Evolutionary conservation across 192 early-diverging fungal genomes (phyloP).

Genomic region (Mortierella hygrophila): DNA sequence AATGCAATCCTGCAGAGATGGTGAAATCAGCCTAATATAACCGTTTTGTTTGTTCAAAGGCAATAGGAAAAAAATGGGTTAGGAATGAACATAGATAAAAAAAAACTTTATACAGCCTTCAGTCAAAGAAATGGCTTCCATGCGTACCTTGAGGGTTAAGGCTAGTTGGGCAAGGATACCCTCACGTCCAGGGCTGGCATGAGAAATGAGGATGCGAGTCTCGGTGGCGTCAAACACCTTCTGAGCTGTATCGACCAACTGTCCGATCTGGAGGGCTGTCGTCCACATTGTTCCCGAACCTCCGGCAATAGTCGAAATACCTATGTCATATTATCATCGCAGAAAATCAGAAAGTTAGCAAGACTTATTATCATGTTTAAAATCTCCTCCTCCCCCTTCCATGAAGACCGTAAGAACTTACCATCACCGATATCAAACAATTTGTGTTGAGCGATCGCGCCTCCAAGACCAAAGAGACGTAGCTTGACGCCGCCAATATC

Average conservation of each 20-base stretch:
- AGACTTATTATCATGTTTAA: not conserved
- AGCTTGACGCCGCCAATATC: conserved; percentile 70
- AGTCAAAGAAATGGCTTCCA: not conserved
- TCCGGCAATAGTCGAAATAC: conserved; percentile 69
- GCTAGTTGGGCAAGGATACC: conserved; percentile 70
- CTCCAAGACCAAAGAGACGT: conserved; percentile 70
- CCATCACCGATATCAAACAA: conserved; percentile 75
- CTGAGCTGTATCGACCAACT: conserved; percentile 70
- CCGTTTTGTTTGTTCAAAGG: not conserved
- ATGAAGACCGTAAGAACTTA: conserved; percentile 20
- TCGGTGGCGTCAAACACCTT: conserved; percentile 67
- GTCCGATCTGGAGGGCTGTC: conserved; percentile 71
- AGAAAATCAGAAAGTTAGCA: not conserved
- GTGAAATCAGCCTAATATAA: conserved; percentile 68
- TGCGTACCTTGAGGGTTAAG: conserved; percentile 60
- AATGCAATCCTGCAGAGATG: conserved; percentile 72
- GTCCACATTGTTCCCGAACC: conserved; percentile 76
- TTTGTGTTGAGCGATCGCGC: conserved; percentile 71
- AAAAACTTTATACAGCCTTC: too few relatives aligned
- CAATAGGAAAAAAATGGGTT: conserved; percentile 6
- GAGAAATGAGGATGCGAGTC: conserved; percentile 68
- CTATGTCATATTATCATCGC: conserved; percentile 16
- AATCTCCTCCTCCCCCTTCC: not conserved
- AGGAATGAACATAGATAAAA: not conserved
- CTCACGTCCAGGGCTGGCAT: conserved; percentile 71